Evolutionary conservation across 2,329 filamentous ascomycete genomes (phyloP).

Genomic region (Colletotrichum graminicola): DNA sequence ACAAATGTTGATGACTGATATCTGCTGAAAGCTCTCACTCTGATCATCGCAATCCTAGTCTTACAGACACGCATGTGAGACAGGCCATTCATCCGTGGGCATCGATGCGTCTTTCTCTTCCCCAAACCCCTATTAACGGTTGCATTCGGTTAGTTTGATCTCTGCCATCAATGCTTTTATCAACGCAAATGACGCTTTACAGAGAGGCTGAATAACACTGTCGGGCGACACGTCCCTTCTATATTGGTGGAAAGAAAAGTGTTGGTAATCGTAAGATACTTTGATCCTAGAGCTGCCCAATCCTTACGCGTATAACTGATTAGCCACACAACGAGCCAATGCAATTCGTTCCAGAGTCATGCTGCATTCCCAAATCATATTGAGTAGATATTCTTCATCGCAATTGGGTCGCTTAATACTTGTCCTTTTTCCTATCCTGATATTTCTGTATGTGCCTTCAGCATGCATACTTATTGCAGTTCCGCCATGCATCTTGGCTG

Average conservation of each 20-base stretch:
- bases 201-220: neutral
- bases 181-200: neutral
- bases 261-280: neutral
- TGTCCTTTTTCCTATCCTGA: neutral
- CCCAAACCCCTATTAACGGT: neutral
- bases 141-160: neutral
- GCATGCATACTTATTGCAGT: neutral
- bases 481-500: neutral
- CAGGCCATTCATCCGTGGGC: neutral
- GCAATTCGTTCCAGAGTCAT: neutral
- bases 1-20: neutral
- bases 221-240: neutral
- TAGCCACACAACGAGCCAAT: neutral
- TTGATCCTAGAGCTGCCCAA: neutral
- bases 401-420: no score
- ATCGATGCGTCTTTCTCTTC: neutral
- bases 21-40: neutral
- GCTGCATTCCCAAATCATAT: neutral
- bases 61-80: neutral
- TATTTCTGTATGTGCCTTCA: neutral
- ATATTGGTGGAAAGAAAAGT: neutral
- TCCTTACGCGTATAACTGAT: neutral
- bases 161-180: neutral
- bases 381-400: no score
- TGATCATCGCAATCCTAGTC: neutral